Conservation (phyloP, 306 rosid genomes). For the Quercus rubra region DNA sequence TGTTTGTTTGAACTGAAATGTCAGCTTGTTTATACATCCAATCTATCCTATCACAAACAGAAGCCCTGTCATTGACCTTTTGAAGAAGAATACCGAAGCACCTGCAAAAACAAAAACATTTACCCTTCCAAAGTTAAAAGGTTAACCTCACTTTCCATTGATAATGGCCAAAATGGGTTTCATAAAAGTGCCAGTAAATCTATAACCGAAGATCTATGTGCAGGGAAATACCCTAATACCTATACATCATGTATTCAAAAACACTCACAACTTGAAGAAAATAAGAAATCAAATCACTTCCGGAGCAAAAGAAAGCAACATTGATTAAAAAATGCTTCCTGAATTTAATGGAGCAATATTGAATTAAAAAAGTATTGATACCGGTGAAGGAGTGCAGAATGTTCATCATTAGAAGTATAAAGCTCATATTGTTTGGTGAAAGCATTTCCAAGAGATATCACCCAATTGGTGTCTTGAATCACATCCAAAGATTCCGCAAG, state of each 20-base stretch:
- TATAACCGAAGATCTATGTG: background rate
- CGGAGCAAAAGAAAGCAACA: slow-evolving; percentile 3
- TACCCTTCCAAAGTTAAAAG: slow-evolving; percentile 5
- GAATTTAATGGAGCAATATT: slow-evolving; percentile 17
- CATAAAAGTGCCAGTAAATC: background rate
- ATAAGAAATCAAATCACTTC: background rate
- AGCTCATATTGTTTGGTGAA: slow-evolving; percentile 85
- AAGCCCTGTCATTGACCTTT: slow-evolving; percentile 80
- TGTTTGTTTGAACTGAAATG: slow-evolving; percentile 74
- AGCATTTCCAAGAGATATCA: slow-evolving; percentile 83
- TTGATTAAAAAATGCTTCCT: slow-evolving; percentile 15
- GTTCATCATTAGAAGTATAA: slow-evolving; percentile 83
- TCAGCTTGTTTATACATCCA: slow-evolving; percentile 83
- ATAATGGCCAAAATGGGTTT: background rate
- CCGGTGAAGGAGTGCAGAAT: slow-evolving; percentile 90
- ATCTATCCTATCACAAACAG: slow-evolving; percentile 75
- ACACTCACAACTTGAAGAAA: background rate
- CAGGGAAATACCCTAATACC: background rate
- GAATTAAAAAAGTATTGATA: slow-evolving; percentile 26
- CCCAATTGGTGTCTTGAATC: slow-evolving; percentile 78
- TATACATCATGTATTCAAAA: background rate
- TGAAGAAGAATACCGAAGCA: slow-evolving; percentile 92
- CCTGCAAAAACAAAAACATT: slow-evolving; percentile 42
- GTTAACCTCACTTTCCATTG: background rate
- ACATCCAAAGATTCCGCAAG: slow-evolving; percentile 94